Conservation (phyloP, 495 filamentous ascomycete genomes). For the Talaromyces proteolyticus region DNA sequence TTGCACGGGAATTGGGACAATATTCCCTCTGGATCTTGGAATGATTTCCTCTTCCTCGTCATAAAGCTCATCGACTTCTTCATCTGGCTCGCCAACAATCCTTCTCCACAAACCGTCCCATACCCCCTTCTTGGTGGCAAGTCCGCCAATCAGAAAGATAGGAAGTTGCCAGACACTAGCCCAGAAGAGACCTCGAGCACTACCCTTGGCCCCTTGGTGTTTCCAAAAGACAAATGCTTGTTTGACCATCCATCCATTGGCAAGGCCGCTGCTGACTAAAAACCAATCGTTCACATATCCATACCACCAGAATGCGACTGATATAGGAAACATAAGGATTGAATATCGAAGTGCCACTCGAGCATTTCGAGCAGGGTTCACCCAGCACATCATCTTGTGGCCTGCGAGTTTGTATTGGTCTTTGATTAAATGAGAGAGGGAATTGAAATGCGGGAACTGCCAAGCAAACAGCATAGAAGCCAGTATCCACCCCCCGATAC, state of each 20-base stretch:
- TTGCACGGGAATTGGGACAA: too few relatives aligned
- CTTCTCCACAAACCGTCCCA: constrained; percentile 80
- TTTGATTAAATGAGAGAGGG: constrained; percentile 76
- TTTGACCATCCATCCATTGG: constrained; percentile 81
- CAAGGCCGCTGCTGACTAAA: constrained; percentile 68
- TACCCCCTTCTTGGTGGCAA: constrained; percentile 91
- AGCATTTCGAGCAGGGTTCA: constrained; percentile 74
- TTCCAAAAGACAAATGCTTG: constrained; percentile 82
- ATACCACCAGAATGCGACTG: constrained; percentile 69
- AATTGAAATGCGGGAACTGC: constrained; percentile 98
- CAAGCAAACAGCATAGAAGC: constrained; percentile 84
- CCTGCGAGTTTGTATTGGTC: constrained; percentile 87
- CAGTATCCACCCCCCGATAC: constrained; percentile 83
- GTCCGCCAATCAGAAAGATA: constrained; percentile 81
- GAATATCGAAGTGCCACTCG: constrained; percentile 85
- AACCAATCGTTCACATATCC: constrained; percentile 89
- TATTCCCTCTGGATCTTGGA: too few relatives aligned
- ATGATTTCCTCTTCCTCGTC: constrained; percentile 24
- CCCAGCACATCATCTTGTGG: constrained; percentile 87
- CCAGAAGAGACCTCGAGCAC: constrained; percentile 87
- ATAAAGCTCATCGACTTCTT: constrained; percentile 35
- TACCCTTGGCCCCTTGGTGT: constrained; percentile 70
- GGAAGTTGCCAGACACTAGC: constrained; percentile 96
- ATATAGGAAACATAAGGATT: constrained; percentile 83
- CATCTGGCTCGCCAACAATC: constrained; percentile 47